A percentile compares a stretch with the other conserved stretches of the same genome.
These are phyloP conservation scores for Kwoniella newhampshirensis DNA, from an alignment of 768 basidiomycete genomes.

Conservation along the genomic window DNA sequence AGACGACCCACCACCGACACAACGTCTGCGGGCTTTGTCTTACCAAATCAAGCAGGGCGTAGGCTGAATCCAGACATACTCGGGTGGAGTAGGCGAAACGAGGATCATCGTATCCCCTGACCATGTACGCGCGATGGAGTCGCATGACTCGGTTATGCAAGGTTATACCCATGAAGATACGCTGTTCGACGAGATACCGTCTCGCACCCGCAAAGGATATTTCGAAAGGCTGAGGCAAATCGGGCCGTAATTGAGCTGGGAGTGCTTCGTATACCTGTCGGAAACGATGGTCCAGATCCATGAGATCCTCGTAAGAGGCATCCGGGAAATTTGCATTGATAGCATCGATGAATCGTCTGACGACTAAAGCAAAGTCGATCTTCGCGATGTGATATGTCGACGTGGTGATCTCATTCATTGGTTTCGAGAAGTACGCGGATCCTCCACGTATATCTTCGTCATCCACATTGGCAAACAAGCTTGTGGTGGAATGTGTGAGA, in stretches of 20 bases:
- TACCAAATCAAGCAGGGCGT: conserved; percentile 19
- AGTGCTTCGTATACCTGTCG: conserved; percentile 15
- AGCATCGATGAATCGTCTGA: conserved; percentile 18
- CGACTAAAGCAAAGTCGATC: conserved; percentile 24
- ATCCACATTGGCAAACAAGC: conserved; percentile 21
- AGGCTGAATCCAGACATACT: conserved; percentile 20
- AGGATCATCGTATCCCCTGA: conserved; percentile 15
- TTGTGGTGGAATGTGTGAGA: conserved; percentile 19
- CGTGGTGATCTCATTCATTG: conserved; percentile 8
- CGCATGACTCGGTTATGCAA: conserved; percentile 24
- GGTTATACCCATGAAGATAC: conserved; percentile 28
- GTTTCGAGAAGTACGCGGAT: conserved; percentile 1
- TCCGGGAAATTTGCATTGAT: conserved; percentile 26
- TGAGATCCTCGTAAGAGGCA: conserved; percentile 18
- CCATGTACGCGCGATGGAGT: conserved; percentile 23
- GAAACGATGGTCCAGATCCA: conserved; percentile 16
- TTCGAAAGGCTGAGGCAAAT: conserved; percentile 22
- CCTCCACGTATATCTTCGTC: conserved; percentile 21
- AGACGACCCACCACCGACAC: conserved; percentile 27
- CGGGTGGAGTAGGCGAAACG: conserved; percentile 18
- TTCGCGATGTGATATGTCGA: conserved; percentile 23
- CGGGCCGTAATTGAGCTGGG: conserved; percentile 12
- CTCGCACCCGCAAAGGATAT: conserved; percentile 12
- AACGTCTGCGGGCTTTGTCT: conserved; percentile 18
- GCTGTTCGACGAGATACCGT: conserved; percentile 19